Percentiles rank a stretch among this genome's conserved stretches.
Conservation (phyloP, 1,139 yeast genomes). For the Debaryomycetaceae sp. region DNA sequence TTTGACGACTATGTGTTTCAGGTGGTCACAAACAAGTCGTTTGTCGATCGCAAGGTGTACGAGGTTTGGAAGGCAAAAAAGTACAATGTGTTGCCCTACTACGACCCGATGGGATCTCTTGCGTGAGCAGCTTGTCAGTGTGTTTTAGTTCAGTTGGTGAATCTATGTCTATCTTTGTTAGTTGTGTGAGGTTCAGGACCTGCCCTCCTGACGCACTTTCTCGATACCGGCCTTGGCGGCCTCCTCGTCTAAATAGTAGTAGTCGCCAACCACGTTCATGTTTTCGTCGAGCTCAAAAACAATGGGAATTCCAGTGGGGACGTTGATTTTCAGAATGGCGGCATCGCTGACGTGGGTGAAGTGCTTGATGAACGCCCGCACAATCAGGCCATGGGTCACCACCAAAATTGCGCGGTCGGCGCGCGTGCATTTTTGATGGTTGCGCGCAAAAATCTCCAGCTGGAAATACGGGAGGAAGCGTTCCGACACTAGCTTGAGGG, state of each 20-base stretch:
- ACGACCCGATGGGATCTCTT: conserved; percentile 86
- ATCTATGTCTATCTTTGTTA: background rate
- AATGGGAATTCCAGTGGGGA: conserved; percentile 76
- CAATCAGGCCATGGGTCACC: conserved; percentile 76
- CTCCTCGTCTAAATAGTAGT: conserved; percentile 66
- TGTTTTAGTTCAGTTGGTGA: background rate
- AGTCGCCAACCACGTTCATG: conserved; percentile 39
- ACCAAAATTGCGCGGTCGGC: conserved; percentile 48
- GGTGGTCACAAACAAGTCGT: conserved; percentile 61
- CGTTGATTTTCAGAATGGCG: conserved; percentile 63
- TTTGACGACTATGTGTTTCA: conserved; percentile 82
- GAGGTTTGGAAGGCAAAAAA: conserved; percentile 48
- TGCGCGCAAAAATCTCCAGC: conserved; percentile 33
- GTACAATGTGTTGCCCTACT: conserved; percentile 62
- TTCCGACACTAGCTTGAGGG: conserved; percentile 60
- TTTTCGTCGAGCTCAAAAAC: conserved; percentile 49
- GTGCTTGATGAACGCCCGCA: conserved; percentile 61
- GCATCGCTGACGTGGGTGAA: conserved; percentile 53
- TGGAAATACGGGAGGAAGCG: conserved; percentile 56
- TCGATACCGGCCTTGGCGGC: conserved; percentile 61
- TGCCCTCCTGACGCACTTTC: conserved; percentile 60
- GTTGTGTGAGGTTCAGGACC: background rate
- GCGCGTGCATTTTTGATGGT: conserved; percentile 22
- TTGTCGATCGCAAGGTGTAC: conserved; percentile 40
- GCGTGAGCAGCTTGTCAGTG: conserved; percentile 33